Evolutionary conservation across 208 protist genomes (phyloP).

Genomic region (Crithidia mellificae): DNA sequence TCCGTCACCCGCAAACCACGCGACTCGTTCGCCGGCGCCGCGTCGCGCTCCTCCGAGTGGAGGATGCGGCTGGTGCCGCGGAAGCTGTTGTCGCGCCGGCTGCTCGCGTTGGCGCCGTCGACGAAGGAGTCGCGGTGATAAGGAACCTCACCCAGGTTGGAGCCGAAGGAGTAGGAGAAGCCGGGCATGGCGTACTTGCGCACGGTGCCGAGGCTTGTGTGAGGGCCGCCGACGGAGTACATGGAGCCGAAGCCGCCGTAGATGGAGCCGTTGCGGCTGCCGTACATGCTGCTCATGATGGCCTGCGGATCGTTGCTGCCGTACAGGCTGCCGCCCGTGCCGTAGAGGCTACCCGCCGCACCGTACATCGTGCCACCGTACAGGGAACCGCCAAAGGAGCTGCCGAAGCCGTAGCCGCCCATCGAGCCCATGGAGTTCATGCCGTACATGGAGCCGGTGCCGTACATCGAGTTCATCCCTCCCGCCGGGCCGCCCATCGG

Average conservation of each 20-base stretch:
- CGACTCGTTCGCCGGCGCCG: background rate
- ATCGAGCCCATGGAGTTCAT: constrained; percentile 27
- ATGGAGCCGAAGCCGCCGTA: constrained; percentile 42
- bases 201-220: constrained; percentile 46
- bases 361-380: constrained; percentile 47
- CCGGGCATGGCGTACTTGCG: constrained; percentile 38
- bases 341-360: constrained; percentile 40
- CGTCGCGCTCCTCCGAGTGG: background rate
- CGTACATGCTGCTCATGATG: constrained; percentile 52
- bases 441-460: constrained; percentile 21
- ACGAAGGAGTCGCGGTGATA: constrained; percentile 24
- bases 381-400: constrained; percentile 38
- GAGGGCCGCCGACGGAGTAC: constrained; percentile 34
- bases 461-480: constrained; percentile 26
- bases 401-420: constrained; percentile 24
- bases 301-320: constrained; percentile 29
- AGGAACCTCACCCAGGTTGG: constrained; percentile 17
- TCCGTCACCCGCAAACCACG: constrained; percentile 6
- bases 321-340: constrained; percentile 53
- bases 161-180: constrained; percentile 51
- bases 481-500: constrained; percentile 17
- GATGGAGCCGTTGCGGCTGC: constrained; percentile 29
- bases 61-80: constrained; percentile 20
- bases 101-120: constrained; percentile 3
- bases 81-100: constrained; percentile 24